phyloP scores from a whole-genome alignment of 306 rosid genomes.

The Lagenaria siceraria region DNA sequence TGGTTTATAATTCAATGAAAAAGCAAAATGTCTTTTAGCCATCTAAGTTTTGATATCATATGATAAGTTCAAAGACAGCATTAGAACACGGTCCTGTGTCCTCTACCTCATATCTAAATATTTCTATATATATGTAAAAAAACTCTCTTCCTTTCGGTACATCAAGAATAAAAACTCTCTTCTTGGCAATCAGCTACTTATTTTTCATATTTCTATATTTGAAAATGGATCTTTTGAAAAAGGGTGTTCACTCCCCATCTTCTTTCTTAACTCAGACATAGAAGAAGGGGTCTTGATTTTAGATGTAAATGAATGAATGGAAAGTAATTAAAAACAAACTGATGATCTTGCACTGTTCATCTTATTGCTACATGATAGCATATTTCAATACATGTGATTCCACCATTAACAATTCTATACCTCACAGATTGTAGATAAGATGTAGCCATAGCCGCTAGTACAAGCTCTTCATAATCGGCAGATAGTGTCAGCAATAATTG shows the following conservation, averaged over 20 bases:
- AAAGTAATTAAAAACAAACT: background rate
- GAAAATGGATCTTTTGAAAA: background rate
- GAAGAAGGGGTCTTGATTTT: background rate
- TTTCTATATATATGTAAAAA: background rate
- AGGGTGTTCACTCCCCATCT: no score
- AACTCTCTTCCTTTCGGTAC: background rate
- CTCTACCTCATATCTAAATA: background rate
- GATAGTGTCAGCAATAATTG: background rate
- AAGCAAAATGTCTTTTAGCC: background rate
- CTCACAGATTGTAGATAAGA: constrained; percentile 1
- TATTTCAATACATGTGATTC: background rate
- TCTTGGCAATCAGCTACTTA: background rate
- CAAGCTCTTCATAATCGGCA: background rate
- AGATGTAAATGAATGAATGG: background rate
- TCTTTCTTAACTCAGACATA: background rate
- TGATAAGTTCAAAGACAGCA: background rate
- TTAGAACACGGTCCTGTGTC: background rate
- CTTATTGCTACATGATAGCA: background rate
- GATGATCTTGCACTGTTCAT: background rate
- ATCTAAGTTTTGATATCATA: background rate
- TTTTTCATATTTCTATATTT: background rate
- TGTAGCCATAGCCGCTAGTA: background rate
- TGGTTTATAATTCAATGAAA: background rate
- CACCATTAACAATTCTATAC: background rate
- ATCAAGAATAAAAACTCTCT: background rate